Evolutionary conservation across 2,329 filamentous ascomycete genomes (phyloP).

Genomic region (Hymenotorrendiella dingleyae): DNA sequence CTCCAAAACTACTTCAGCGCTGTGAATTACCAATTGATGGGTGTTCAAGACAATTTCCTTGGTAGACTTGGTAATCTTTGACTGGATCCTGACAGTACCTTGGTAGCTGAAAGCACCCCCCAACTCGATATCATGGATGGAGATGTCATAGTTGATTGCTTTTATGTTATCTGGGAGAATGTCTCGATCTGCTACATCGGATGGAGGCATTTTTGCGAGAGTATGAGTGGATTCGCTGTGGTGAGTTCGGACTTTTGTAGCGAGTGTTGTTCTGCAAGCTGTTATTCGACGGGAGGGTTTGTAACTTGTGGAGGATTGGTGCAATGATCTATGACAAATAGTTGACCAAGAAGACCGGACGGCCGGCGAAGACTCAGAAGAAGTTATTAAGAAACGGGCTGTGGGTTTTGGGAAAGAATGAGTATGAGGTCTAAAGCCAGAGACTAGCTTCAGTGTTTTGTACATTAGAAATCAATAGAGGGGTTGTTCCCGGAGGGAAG

Average conservation of each 20-base stretch:
- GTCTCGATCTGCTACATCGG: conserved; percentile 53
- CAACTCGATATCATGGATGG: conserved; percentile 71
- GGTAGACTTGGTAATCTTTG: conserved; percentile 64
- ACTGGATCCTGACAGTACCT: conserved; percentile 76
- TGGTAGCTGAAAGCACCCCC: conserved; percentile 69
- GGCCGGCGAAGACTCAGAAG: too few relatives aligned
- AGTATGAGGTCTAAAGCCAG: too few relatives aligned
- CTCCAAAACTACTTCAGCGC: conserved; percentile 55
- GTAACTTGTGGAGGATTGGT: too few relatives aligned
- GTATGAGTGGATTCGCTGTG: conserved; percentile 1
- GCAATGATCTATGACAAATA: too few relatives aligned
- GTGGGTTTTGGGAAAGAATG: too few relatives aligned
- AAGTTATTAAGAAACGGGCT: too few relatives aligned
- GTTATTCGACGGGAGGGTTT: too few relatives aligned
- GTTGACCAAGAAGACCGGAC: too few relatives aligned
- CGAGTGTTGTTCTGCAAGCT: conserved; percentile 1
- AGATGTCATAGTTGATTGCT: conserved; percentile 80
- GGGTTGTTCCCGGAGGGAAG: too few relatives aligned
- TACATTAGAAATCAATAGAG: too few relatives aligned
- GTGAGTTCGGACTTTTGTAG: not conserved
- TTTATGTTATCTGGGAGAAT: conserved; percentile 62
- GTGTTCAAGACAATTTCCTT: conserved; percentile 79
- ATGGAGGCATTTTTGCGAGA: conserved; percentile 18
- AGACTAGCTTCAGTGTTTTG: too few relatives aligned
- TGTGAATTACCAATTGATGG: conserved; percentile 72